Base-by-base conservation (phyloP, 495 filamentous ascomycete genomes). In the Aspergillus saccharolyticus region DNA sequence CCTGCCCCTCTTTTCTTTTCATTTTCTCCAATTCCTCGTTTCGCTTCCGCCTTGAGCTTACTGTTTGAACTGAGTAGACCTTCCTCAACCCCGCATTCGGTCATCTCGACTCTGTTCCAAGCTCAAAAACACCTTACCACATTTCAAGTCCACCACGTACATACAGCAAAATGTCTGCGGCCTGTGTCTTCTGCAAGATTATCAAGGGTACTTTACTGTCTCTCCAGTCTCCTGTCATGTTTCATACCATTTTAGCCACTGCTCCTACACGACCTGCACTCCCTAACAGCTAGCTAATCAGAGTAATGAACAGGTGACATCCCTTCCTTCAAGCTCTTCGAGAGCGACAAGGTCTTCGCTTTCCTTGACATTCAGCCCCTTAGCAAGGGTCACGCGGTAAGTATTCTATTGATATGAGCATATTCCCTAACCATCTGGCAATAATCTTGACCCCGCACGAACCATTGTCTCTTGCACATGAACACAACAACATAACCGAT, bases 121-220 rank as follows among this genome's bases (percentile, higher is more conserved):
- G 8, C 17, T 33, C 22, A 20, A 12, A 28, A 28, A 28, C 25
- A 28, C 3, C 25, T 28, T 14, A 19, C 5, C 19, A 19, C 33
- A 22, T 33, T 28, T 9, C 25, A 50, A 39, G 2, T 9, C 3
- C 19, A 12, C 2, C n/a, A 19, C n/a, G 45, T 25, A 30, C 47
- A 39, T 39, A 39, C 33, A 39, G 33, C 33, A 70, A 50, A 30
- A 78, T 76, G 74, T 65, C 55, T 17, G 60, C 86, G 19, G 82
- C 89, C 45, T 98, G 94, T 66, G 92, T 97, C 71, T 98, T 98
- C 79, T 98, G 94, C 83, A 96, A 89, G 68, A 97, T 98, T 70
- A 88, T 98, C 75, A 96, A 95, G 80, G 94, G 91, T 87, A 75
- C 71, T 61, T 17, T 30, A 16, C n/a, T 15, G 30, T n/a, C n/a